Conservation (phyloP, 495 filamentous ascomycete species). For the Corynascus novoguineensis region DNA sequence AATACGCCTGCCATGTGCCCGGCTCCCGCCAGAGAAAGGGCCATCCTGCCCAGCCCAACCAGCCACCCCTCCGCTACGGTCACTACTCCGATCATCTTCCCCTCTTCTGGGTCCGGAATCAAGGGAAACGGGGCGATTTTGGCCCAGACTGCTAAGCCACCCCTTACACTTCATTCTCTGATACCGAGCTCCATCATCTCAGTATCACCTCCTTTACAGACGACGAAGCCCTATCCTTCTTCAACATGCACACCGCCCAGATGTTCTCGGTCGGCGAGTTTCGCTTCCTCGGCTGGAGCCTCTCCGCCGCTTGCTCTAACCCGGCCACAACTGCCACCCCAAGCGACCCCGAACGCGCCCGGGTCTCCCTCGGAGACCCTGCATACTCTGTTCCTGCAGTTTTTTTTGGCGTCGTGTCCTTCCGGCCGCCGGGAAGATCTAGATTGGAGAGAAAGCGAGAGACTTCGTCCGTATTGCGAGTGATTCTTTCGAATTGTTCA, state of each 20-base stretch:
- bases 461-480: no score
- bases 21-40: slow-evolving; percentile 22
- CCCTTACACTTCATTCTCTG: not conserved
- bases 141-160: not conserved
- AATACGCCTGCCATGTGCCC: slow-evolving; percentile 29
- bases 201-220: not conserved
- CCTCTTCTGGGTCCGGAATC: not conserved
- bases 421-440: not conserved
- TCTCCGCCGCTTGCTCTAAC: not conserved
- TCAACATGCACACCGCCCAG: not conserved
- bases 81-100: not conserved
- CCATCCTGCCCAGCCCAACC: not conserved
- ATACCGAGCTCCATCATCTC: not conserved
- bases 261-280: not conserved
- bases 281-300: not conserved
- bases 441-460: no score
- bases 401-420: not conserved
- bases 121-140: not conserved
- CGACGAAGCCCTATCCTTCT: not conserved
- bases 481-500: no score
- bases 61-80: not conserved
- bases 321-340: not conserved
- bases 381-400: not conserved
- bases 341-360: not conserved
- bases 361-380: not conserved